Evolutionary conservation across 345 rosid genomes (phyloP), one percentile per base, ranked within the genome.

Genomic region (thale cress (Arabidopsis thaliana)): DNA sequence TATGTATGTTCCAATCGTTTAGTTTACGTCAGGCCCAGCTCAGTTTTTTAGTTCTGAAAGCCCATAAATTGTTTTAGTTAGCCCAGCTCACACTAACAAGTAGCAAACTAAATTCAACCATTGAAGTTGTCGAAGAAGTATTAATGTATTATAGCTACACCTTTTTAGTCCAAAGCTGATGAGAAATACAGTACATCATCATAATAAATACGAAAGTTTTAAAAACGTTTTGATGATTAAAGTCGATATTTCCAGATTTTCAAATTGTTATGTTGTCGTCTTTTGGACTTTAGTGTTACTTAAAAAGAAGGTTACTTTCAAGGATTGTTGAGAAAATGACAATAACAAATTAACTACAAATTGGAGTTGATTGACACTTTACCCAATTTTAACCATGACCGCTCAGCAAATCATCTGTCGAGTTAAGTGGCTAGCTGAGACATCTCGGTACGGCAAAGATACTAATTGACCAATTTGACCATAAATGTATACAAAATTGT

Each of bases 331-430:
- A 69, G 69, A 69, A 69, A 69, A 53, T 69, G 75, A 61, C 65
- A 61, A 76, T 61, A 69, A 76, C 70, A 69, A 53, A 76, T 60
- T 69, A 76, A 69, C 57, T 61, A 69, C n/a, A 68, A 67, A 45
- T 25, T 9, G 41, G 64, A 42, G 58, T 40, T 61, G 41, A 34
- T 45, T 53, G 79, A 33, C 70, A 76, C 12, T 76, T 61, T 24
- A 76, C 49, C 74, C 14, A 61, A 14, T 52, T 12, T 53, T 9
- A 69, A 69, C 36, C 44, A 46, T 32, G 75, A 53, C 59, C 64
- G 48, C 42, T 62, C 5, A 45, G 37, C 71, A 69, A 61, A 69
- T 69, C 71, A 63, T 33, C 8, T 30, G 56, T 50, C 12, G 61
- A 52, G 25, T 51, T 30, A 59, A 65, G 73, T 49, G 45, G 44